Percentiles rank a stretch among this genome's conserved stretches.
Conservation (phyloP, 768 basidiomycete species). For the Ramaria sp. region DNA sequence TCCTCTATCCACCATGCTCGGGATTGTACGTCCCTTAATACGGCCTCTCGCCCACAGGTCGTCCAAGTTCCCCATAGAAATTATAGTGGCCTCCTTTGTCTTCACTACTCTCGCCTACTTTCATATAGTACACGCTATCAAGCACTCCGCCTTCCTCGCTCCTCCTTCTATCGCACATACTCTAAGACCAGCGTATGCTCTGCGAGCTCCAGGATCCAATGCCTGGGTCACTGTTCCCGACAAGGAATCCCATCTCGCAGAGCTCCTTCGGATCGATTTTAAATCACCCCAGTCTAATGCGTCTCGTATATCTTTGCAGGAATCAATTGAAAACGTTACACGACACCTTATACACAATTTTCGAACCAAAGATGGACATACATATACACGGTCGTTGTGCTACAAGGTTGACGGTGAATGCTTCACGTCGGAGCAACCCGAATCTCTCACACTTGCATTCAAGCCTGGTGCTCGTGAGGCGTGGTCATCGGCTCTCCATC, state of each 20-base stretch:
- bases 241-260: constrained; percentile 22
- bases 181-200: constrained; percentile 45
- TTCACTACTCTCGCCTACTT: constrained; percentile 91
- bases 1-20: background rate
- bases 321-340: constrained; percentile 41
- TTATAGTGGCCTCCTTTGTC: constrained; percentile 83
- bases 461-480: constrained; percentile 37
- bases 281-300: background rate
- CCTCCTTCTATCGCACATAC: constrained; percentile 25
- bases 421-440: constrained; percentile 29
- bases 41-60: constrained; percentile 5
- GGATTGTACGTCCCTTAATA: constrained; percentile 5
- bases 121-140: constrained; percentile 82
- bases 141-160: constrained; percentile 71
- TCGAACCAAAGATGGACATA: constrained; percentile 30
- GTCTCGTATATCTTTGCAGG: background rate
- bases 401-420: constrained; percentile 30
- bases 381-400: constrained; percentile 41
- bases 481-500: constrained; percentile 32
- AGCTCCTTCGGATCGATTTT: constrained; percentile 32
- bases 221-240: constrained; percentile 59
- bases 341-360: constrained; percentile 34
- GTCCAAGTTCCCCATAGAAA: constrained; percentile 70
- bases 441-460: constrained; percentile 43
- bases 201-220: constrained; percentile 30